phyloP scores from a whole-genome alignment of 2,329 filamentous ascomycete genomes.

The Diaporthe sp. region DNA sequence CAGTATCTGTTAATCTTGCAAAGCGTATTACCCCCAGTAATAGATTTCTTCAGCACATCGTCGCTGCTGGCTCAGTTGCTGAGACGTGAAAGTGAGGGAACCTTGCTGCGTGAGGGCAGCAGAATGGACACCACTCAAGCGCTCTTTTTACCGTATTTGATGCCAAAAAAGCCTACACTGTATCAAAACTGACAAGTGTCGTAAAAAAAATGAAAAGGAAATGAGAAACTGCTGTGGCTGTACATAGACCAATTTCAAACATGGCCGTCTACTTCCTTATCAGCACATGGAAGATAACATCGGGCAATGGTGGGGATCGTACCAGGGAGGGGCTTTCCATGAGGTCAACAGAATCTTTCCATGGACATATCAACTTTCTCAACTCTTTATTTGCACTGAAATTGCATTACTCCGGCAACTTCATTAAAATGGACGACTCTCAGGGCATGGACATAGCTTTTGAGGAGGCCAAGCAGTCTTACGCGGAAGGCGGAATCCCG shows the following conservation, averaged over 20 bases:
- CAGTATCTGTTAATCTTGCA: too few species aligned
- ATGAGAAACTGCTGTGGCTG: too few species aligned
- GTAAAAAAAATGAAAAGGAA: too few species aligned
- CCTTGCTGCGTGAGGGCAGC: too few species aligned
- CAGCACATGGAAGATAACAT: conserved; percentile 28
- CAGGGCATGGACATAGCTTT: conserved; percentile 60
- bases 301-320: conserved; percentile 29
- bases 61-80: too few species aligned
- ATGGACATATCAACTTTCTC: not conserved
- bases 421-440: conserved; percentile 55
- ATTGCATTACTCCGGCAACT: not conserved
- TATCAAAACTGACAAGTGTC: too few species aligned
- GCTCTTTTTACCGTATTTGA: not conserved
- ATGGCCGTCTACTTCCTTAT: conserved; percentile 22
- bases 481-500: conserved; percentile 63
- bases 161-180: not conserved
- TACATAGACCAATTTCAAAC: not conserved
- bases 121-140: too few species aligned
- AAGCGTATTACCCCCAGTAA: too few species aligned
- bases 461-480: conserved; percentile 61
- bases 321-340: not conserved
- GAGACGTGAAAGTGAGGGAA: too few species aligned
- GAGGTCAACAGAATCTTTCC: not conserved
- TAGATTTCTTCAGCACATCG: too few species aligned
- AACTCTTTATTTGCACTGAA: not conserved